Percentiles rank a stretch among this genome's conserved stretches.
These are phyloP conservation scores for Ilyonectria sp. DNA, from an alignment of 2,329 filamentous ascomycete genomes.

Conservation along the genomic window DNA sequence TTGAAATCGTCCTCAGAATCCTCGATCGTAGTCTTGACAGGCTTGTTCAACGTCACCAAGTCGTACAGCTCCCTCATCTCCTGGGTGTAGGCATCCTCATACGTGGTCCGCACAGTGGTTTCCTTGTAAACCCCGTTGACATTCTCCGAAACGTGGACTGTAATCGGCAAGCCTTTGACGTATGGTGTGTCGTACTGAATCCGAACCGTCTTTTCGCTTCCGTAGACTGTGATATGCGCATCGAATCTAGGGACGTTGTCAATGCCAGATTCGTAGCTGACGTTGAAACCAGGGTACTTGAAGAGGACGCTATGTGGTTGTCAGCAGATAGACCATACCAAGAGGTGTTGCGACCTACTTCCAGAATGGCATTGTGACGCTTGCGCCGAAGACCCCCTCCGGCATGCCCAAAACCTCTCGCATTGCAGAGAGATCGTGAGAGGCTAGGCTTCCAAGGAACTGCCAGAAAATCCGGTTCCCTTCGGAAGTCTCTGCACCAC, in stretches of 20 bases:
- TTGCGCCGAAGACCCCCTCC: slow-evolving; percentile 41
- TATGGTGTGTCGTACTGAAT: slow-evolving; percentile 72
- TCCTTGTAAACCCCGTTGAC: slow-evolving; percentile 56
- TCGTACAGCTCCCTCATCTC: slow-evolving; percentile 55
- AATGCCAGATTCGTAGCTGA: slow-evolving; percentile 72
- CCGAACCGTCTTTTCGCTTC: slow-evolving; percentile 66
- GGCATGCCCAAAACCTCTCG: slow-evolving; percentile 43
- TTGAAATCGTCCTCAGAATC: slow-evolving; percentile 52
- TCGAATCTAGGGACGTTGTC: slow-evolving; percentile 68
- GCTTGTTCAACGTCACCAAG: slow-evolving; percentile 38
- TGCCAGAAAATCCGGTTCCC: slow-evolving; percentile 16
- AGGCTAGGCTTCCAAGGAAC: slow-evolving; percentile 21
- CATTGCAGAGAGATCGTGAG: slow-evolving; percentile 41
- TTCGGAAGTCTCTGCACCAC: slow-evolving; percentile 13
- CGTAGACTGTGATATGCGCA: slow-evolving; percentile 68
- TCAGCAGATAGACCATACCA: not conserved
- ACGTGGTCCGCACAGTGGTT: slow-evolving; percentile 59
- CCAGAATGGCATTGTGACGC: slow-evolving; percentile 46
- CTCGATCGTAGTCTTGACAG: slow-evolving; percentile 47
- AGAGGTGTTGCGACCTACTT: not conserved
- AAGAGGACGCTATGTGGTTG: slow-evolving; percentile 59
- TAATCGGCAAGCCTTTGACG: slow-evolving; percentile 68
- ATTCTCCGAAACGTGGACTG: slow-evolving; percentile 62
- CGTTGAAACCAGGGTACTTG: slow-evolving; percentile 62
- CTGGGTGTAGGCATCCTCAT: slow-evolving; percentile 58